Conservation (phyloP, 306 rosid genomes). For the Cyclanthera cordifolia region DNA sequence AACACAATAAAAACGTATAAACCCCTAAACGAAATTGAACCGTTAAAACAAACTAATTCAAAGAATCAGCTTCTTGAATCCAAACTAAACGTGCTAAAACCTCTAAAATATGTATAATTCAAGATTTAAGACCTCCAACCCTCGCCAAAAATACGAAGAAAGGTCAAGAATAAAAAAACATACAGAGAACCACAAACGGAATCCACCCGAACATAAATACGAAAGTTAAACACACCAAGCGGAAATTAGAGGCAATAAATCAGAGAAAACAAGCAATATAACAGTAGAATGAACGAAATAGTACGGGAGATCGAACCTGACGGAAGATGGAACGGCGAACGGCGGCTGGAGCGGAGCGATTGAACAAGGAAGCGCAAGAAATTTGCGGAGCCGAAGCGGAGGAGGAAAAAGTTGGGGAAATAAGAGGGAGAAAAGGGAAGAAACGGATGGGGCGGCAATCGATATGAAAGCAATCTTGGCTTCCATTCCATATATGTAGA, state of each 20-base stretch:
- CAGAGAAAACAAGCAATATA: background rate
- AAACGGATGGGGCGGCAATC: background rate
- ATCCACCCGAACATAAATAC: background rate
- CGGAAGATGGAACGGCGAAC: background rate
- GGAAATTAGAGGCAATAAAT: background rate
- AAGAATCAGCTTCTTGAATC: background rate
- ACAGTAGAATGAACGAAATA: conserved; percentile 2
- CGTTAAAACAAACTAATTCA: background rate
- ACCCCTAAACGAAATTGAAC: background rate
- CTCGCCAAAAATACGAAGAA: background rate
- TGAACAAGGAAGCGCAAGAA: background rate
- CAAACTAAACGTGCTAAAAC: background rate
- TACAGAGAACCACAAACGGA: background rate
- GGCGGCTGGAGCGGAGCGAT: background rate
- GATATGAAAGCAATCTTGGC: conserved; percentile 2
- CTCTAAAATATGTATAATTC: background rate
- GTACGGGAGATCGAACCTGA: conserved; percentile 1
- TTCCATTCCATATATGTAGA: background rate
- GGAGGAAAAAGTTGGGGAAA: background rate
- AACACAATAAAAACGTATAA: background rate
- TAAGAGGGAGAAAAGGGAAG: background rate
- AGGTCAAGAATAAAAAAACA: background rate
- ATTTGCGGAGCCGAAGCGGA: background rate
- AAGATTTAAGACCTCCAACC: background rate
- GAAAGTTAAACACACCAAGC: background rate